Conservation (phyloP, 805 yeast species). For the Candida palmyrensis region DNA sequence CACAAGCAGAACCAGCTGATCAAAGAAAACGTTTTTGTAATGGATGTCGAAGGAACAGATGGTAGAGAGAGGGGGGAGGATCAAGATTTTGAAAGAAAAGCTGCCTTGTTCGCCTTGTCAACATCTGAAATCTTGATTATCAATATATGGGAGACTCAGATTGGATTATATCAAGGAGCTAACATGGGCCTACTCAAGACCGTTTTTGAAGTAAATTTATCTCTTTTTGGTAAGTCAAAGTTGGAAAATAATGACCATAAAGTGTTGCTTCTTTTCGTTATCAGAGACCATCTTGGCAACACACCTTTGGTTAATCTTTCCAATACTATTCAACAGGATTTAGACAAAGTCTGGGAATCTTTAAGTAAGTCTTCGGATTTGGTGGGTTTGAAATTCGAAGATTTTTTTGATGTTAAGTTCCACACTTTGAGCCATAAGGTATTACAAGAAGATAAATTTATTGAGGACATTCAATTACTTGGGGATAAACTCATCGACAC, state of each 20-base stretch:
- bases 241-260: slow-evolving; percentile 41
- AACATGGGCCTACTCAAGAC: slow-evolving; percentile 94
- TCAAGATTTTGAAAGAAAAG: slow-evolving; percentile 95
- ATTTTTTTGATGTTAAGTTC: slow-evolving; percentile 83
- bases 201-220: slow-evolving; percentile 90
- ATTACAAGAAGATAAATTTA: slow-evolving; percentile 69
- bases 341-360: slow-evolving; percentile 71
- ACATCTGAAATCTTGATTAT: slow-evolving; percentile 88
- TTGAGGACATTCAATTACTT: slow-evolving; percentile 50
- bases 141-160: slow-evolving; percentile 96
- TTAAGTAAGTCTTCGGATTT: slow-evolving; percentile 70
- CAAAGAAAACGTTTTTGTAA: slow-evolving; percentile 54
- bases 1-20: slow-evolving; percentile 5
- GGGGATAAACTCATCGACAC: slow-evolving; percentile 55
- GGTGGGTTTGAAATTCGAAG: slow-evolving; percentile 50
- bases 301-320: slow-evolving; percentile 76
- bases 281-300: slow-evolving; percentile 85
- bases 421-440: slow-evolving; percentile 81
- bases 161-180: slow-evolving; percentile 96
- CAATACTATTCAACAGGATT: slow-evolving; percentile 63
- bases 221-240: slow-evolving; percentile 66
- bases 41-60: slow-evolving; percentile 99
- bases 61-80: slow-evolving; percentile 98
- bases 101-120: slow-evolving; percentile 90
- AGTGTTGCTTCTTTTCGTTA: slow-evolving; percentile 75